phyloP scores from a whole-genome alignment of 768 basidiomycete species.

The Lactarius vividus region DNA sequence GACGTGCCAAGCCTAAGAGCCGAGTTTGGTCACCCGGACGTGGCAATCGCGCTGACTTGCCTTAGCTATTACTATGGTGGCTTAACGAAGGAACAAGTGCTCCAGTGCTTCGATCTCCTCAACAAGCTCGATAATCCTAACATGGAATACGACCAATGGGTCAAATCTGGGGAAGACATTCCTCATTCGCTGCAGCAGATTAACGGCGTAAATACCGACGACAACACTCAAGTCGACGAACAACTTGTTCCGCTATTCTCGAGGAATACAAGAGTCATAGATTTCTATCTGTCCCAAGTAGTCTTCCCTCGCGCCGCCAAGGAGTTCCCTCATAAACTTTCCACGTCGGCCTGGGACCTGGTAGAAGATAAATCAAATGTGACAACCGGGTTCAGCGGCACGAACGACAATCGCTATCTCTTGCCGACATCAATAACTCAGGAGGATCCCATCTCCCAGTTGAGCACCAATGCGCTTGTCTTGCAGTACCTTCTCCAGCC shows the following conservation, averaged over 20 bases:
- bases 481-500: constrained; percentile 38
- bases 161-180: constrained; percentile 28
- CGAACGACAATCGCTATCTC: constrained; percentile 45
- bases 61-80: constrained; percentile 50
- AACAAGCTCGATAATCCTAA: constrained; percentile 42
- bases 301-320: constrained; percentile 53
- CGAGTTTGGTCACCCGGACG: constrained; percentile 54
- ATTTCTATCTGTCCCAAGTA: constrained; percentile 45
- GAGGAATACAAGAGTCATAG: constrained; percentile 38
- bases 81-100: constrained; percentile 40
- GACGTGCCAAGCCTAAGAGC: constrained; percentile 45
- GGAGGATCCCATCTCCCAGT: constrained; percentile 37
- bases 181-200: constrained; percentile 35
- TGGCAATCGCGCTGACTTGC: constrained; percentile 45
- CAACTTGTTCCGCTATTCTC: constrained; percentile 37
- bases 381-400: constrained; percentile 54
- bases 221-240: constrained; percentile 34
- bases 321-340: constrained; percentile 46
- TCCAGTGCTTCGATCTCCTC: constrained; percentile 38
- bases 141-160: constrained; percentile 43
- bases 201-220: constrained; percentile 43
- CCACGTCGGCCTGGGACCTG: constrained; percentile 52
- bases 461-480: constrained; percentile 48
- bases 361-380: constrained; percentile 38
- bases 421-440: constrained; percentile 39